Evolutionary conservation across 306 rosid species (phyloP), one percentile per base, ranked within the genome.

Genomic region (Lathyrus oleraceus): DNA sequence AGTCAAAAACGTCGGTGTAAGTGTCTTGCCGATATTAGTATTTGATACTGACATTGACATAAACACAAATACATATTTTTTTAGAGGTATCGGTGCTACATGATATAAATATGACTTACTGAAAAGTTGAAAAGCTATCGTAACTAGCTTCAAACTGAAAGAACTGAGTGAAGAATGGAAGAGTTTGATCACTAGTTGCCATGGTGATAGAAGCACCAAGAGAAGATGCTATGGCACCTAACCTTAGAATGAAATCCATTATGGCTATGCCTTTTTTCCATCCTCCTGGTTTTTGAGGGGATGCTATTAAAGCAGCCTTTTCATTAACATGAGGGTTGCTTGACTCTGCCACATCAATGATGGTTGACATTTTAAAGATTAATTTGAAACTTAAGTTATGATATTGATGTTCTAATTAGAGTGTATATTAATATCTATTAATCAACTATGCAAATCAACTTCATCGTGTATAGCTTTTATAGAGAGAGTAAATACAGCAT

Each of bases 121-220:
- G 86, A 48, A 93, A 87, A 59, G 91, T 80, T 9, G 98, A 83
- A 65, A 92, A 82, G 72, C 86, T 87, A 25, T 90, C 91, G 4
- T 92, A 92, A 69, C 87, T 84, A n/a, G 98, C 98, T 85, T 89
- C 87, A 49, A 92, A 92, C 45, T 92, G 95, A 81, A 89, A 84
- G 86, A 89, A 93, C 81, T 90, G 98, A 54, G 98, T 90, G 89
- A 88, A 93, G 82, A 93, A 90, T 49, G 98, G 98, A 19, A 93
- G 97, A 52, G 47, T 84, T 21, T 93, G 78, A 45, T 87, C 94
- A 8, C 87, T 86, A 0, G 96, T 87, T 64, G 89, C 97, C 98
- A 93, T 90, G 61, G 87, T 69, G 43, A 88, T 81, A 0, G 97
- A 89, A 0, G 96, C 96, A 12, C 85, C 86, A 21, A 90, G 53